Percentiles rank a stretch among this genome's conserved stretches.
Conservation (phyloP, 2,329 filamentous ascomycete species). For the Cladophialophora psammophila region DNA sequence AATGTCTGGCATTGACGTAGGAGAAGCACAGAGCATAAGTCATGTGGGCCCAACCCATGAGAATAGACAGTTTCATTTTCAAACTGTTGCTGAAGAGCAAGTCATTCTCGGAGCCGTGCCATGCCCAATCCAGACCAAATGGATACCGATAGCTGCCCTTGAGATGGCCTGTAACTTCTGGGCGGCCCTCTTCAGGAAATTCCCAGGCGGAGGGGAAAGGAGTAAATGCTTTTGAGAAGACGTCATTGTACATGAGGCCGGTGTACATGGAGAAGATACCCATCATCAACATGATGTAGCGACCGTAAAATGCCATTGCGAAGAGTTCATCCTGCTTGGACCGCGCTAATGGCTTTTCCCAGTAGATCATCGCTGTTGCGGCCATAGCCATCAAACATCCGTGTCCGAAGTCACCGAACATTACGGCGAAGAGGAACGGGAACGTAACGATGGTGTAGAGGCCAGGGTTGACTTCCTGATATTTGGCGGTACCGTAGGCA, state of each 20-base stretch:
- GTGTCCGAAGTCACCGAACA: slow-evolving; percentile 98
- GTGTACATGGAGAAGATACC: slow-evolving; percentile 96
- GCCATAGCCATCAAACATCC: slow-evolving; percentile 86
- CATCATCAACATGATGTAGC: slow-evolving; percentile 99
- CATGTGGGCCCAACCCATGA: slow-evolving; percentile 92
- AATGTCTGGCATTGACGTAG: slow-evolving; percentile 91
- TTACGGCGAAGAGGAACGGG: slow-evolving; percentile 99
- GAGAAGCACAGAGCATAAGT: slow-evolving; percentile 95
- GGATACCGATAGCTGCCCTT: slow-evolving; percentile 85
- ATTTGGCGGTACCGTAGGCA: slow-evolving; percentile 96
- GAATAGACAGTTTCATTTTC: slow-evolving; percentile 99
- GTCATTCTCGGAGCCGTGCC: slow-evolving; percentile 95
- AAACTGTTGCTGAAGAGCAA: slow-evolving; percentile 96
- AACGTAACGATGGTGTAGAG: slow-evolving; percentile 96
- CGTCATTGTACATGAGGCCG: slow-evolving; percentile 96
- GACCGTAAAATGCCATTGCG: slow-evolving; percentile 97
- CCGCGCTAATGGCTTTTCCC: slow-evolving; percentile 79
- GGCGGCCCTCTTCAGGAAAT: slow-evolving; percentile 75
- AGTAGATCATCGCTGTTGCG: slow-evolving; percentile 93
- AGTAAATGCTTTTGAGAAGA: slow-evolving; percentile 91
- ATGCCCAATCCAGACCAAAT: slow-evolving; percentile 93
- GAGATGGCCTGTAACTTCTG: slow-evolving; percentile 71
- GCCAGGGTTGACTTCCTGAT: slow-evolving; percentile 95
- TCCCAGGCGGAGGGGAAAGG: slow-evolving; percentile 91
- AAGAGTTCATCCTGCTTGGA: slow-evolving; percentile 98